phyloP scores from a whole-genome alignment of 2,329 filamentous ascomycete genomes.

The Ceratocystiopsis minuta region DNA sequence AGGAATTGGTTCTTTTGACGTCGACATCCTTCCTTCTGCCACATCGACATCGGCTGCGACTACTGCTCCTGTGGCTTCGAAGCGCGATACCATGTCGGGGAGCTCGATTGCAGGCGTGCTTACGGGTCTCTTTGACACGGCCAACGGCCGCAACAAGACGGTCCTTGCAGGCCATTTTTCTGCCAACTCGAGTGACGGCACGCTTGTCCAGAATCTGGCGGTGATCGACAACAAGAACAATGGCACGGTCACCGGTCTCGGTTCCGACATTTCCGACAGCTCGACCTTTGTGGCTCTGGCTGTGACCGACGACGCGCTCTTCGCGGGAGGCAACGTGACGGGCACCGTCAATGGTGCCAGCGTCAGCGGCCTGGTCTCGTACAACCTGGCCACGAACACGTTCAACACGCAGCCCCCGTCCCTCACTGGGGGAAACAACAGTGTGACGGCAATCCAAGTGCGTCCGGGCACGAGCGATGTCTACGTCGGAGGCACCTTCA shows the following conservation, averaged over 20 bases:
- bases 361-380: conserved; percentile 61
- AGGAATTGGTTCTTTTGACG: conserved; percentile 35
- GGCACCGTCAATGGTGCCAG: conserved; percentile 45
- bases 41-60: conserved; percentile 12
- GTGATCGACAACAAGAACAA: conserved; percentile 63
- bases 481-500: conserved; percentile 74
- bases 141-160: conserved; percentile 56
- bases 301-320: conserved; percentile 49
- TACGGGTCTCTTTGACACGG: conserved; percentile 56
- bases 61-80: conserved; percentile 20
- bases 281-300: conserved; percentile 62
- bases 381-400: conserved; percentile 48
- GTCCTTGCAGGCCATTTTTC: conserved; percentile 78
- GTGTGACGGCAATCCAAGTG: conserved; percentile 59
- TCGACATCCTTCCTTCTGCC: conserved; percentile 30
- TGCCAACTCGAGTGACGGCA: conserved; percentile 48
- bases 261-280: conserved; percentile 44
- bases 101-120: conserved; percentile 47
- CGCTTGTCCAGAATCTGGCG: conserved; percentile 58
- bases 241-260: conserved; percentile 50
- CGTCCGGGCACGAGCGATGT: conserved; percentile 55
- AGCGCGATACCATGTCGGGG: conserved; percentile 25
- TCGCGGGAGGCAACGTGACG: conserved; percentile 63
- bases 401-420: conserved; percentile 59
- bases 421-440: conserved; percentile 48